Base-by-base conservation (phyloP, 2,329 filamentous ascomycete genomes). In the Metarhizium brunneum region DNA sequence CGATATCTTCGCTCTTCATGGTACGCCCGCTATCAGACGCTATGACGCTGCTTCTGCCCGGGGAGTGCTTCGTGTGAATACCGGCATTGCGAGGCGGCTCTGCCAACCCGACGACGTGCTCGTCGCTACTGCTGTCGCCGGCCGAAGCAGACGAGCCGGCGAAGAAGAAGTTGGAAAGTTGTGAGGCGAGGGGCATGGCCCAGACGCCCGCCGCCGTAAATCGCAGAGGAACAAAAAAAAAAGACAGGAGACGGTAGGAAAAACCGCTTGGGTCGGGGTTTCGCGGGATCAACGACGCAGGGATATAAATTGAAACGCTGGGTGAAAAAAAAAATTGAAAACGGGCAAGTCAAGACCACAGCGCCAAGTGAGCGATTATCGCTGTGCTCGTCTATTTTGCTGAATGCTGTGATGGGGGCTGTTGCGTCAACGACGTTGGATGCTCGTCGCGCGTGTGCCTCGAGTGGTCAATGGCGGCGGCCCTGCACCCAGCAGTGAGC, bases 1-100 rank as follows among this genome's bases (percentile, higher is more conserved):
- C 72, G 56, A 74, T 65, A 64, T 73, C 67, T 47, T 69, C 66
- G 59, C 66, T 60, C 51, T 61, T 68, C 71, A 73, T 73, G 61
- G 59, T 68, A 62, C 65, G 62, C 56, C 61, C 54, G 57, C 56
- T 57, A 54, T 60, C 57, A 57, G 62, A 58, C 58, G 62, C 61
- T 56, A 59, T 63, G 58, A 55, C 64, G 55, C 57, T 58, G 49
- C 60, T 63, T 60, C 35, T 36, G 42, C 62, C 65, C 49, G 64
- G 63, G 61, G 58, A 62, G 58, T 56, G 60, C 56, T 60, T 60
- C 52, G 63, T 56, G 55, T 57, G 60, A 60, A 62, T 63, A 60
- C 59, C 60, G 57, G 67, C 70, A 72, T 72, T 60, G 60, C 69
- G 68, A 67, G 65, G 60, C 38, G 58, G 57, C 30, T 43, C 42